Percentiles rank a stretch among this genome's conserved stretches.
Conservation (phyloP, 768 basidiomycete genomes). For the Phylloporus arenicola region DNA sequence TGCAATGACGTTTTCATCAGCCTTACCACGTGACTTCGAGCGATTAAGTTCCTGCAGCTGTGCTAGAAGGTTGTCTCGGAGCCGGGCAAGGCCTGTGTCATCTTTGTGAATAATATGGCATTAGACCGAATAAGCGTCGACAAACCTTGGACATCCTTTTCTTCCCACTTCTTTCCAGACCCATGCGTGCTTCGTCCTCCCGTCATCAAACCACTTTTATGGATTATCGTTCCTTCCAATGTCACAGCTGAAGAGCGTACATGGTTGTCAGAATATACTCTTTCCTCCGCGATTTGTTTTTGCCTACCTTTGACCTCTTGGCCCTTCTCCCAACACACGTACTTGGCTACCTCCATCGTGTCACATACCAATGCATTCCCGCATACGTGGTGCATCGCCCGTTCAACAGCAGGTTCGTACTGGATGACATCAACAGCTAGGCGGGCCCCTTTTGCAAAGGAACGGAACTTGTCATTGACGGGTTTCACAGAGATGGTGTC, state of each 20-base stretch:
- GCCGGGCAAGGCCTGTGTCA: conserved; percentile 45
- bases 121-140: conserved; percentile 16
- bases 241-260: conserved; percentile 67
- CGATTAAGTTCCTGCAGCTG: conserved; percentile 82
- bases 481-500: conserved; percentile 95
- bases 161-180: conserved; percentile 87
- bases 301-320: conserved; percentile 91
- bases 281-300: conserved; percentile 40
- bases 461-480: conserved; percentile 89
- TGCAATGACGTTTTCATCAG: conserved; percentile 71
- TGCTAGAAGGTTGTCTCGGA: conserved; percentile 62
- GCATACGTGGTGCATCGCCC: conserved; percentile 95
- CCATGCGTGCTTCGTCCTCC: conserved; percentile 81
- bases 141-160: conserved; percentile 84
- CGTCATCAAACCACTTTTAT: conserved; percentile 95
- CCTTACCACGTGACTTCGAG: conserved; percentile 76
- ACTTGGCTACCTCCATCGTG: conserved; percentile 86
- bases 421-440: conserved; percentile 84
- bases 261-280: not conserved
- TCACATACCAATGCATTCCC: conserved; percentile 95
- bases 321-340: conserved; percentile 88
- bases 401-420: conserved; percentile 77
- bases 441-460: conserved; percentile 82
- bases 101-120: conserved; percentile 10
- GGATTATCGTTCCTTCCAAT: conserved; percentile 93